Conservation (phyloP, 306 rosid genomes). For the Castanopsis chinensis region DNA sequence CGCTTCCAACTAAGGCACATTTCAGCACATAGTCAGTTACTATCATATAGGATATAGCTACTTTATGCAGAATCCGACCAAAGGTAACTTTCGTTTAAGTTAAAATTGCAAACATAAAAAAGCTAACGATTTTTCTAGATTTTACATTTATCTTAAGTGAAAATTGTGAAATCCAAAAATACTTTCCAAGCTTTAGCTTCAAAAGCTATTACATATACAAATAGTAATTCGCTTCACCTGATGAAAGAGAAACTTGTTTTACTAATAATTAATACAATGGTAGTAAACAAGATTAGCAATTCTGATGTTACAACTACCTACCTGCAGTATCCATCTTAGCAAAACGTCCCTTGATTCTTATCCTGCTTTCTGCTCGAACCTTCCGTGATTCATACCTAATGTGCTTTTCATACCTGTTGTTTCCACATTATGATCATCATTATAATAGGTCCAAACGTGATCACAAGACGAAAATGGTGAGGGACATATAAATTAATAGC, state of each 20-base stretch:
- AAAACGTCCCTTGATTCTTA: constrained; percentile 78
- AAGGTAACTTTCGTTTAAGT: too few relatives aligned
- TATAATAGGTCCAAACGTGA: not conserved
- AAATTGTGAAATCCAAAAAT: not conserved
- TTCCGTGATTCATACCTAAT: constrained; percentile 83
- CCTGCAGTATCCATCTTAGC: constrained; percentile 57
- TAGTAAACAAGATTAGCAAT: not conserved
- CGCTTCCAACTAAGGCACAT: too few relatives aligned
- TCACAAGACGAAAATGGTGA: not conserved
- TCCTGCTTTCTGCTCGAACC: constrained; percentile 83
- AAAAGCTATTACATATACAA: not conserved
- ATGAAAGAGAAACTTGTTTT: constrained; percentile 2
- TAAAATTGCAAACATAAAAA: not conserved
- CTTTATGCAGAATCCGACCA: too few relatives aligned
- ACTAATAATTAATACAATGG: not conserved
- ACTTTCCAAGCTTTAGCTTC: not conserved
- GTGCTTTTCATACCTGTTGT: constrained; percentile 77
- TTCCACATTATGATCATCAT: constrained; percentile 24
- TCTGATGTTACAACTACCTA: constrained; percentile 20
- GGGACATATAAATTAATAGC: not conserved
- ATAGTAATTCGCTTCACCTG: not conserved
- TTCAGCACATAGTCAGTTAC: too few relatives aligned
- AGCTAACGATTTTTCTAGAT: not conserved
- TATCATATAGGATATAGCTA: too few relatives aligned
- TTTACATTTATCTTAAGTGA: not conserved